Base-by-base conservation (phyloP, 192 early-diverging fungal species). In the Mortierella alpina region DNA sequence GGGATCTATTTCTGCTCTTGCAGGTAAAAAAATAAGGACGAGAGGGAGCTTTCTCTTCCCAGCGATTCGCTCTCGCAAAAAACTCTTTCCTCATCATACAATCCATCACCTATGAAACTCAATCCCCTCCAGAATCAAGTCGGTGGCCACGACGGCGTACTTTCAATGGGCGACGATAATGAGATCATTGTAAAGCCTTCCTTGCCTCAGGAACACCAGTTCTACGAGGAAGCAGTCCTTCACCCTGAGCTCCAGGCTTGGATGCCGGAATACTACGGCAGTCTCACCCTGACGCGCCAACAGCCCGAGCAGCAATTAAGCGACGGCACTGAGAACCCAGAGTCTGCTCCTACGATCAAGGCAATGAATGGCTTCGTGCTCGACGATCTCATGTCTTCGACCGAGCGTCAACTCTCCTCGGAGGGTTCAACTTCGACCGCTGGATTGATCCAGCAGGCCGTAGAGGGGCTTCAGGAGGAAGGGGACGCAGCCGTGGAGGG, bases 111-210 rank as follows among this genome's bases (percentile, higher is more conserved):
- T 40, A 80, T 80, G 77, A 80, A 68, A 54, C 77, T 83, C 54
- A 82, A 53, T 45, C 84, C 83, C 12, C 90, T 93, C 47, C 82
- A 87, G 53, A 82, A 89, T 66, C 96, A 97, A 84, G 88, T 97
- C 17, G 94, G 92, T 15, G 95, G 96, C 0, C 96, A 96, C 69
- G 89, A 88, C 44, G 87, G 88, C 40, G 82, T 93, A 5, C 70
- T 96, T 45, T 82, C 84, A 11, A 76, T 87, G 40, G 87, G 89
- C 14, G 90, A 88, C 20, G 83, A 86, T 44, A 90, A 90, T 47
- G 55, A 85, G 17, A 85, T 93, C 54, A 68, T 97, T 7, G 82
- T 93, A 54, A 97, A 97, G 75, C 91, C 91, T 40, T 85, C 87
- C 44, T 81, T 84, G 45, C 59, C 73, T 46, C 85, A 83, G 51